Evolutionary conservation across 139 green algal genomes (phyloP).

Genomic region (Coelastrella sp.): DNA sequence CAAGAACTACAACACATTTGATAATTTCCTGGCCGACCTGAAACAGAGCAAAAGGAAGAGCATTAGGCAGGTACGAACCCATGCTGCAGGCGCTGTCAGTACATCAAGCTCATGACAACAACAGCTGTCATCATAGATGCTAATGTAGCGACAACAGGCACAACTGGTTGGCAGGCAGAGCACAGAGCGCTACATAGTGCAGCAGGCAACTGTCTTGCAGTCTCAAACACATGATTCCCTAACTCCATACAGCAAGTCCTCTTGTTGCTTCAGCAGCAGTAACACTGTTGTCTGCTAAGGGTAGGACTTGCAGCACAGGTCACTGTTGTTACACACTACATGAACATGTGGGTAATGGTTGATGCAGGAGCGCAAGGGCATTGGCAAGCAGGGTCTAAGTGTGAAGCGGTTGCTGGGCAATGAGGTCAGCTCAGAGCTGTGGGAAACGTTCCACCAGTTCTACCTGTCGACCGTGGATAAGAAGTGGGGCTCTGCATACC

Average conservation of each 20-base stretch:
- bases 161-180: background rate
- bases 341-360: background rate
- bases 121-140: no score
- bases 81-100: background rate
- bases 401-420: constrained; percentile 73
- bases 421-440: constrained; percentile 72
- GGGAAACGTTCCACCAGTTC: constrained; percentile 72
- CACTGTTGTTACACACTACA: background rate
- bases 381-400: constrained; percentile 66
- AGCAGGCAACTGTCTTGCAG: no score
- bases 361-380: constrained; percentile 84
- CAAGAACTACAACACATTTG: constrained; percentile 78
- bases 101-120: no score
- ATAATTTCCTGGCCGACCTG: constrained; percentile 87
- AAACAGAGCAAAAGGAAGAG: constrained; percentile 90
- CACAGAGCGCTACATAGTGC: background rate
- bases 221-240: no score
- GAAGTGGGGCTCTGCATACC: constrained; percentile 90
- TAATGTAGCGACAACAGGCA: background rate
- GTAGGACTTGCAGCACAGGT: background rate
- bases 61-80: constrained; percentile 82
- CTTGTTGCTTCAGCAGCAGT: background rate
- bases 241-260: background rate
- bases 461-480: constrained; percentile 64
- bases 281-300: no score